Evolutionary conservation across 176 grass and related monocot genomes (phyloP).

Genomic region (Aechmea fasciata): DNA sequence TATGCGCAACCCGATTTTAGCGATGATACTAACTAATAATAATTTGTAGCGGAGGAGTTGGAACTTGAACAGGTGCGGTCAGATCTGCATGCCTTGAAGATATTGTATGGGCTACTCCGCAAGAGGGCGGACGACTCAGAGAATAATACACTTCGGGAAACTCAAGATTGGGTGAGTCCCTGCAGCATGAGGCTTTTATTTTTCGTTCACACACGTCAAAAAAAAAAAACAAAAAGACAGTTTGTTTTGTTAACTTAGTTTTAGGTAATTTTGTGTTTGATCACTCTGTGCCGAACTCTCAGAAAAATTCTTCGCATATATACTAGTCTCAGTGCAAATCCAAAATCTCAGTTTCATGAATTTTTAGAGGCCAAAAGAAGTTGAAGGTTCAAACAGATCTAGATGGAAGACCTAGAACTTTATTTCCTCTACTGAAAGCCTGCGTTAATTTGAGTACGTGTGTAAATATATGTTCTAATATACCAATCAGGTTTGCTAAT

Average conservation of each 20-base stretch:
- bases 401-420: too few relatives aligned
- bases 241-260: background rate
- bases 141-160: background rate
- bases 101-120: conserved; percentile 48
- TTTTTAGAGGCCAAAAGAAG: too few relatives aligned
- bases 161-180: background rate
- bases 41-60: conserved; percentile 9
- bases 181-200: conserved; percentile 9
- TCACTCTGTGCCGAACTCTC: too few relatives aligned
- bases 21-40: background rate
- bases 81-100: conserved; percentile 48
- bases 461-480: too few relatives aligned
- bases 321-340: too few relatives aligned
- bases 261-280: background rate
- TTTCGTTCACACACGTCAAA: background rate
- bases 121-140: background rate
- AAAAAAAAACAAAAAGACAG: too few relatives aligned
- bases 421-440: too few relatives aligned
- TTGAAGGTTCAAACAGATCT: too few relatives aligned
- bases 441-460: too few relatives aligned
- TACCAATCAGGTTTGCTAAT: too few relatives aligned
- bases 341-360: too few relatives aligned
- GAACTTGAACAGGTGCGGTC: conserved; percentile 28
- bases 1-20: background rate
- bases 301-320: too few relatives aligned